Conservation (phyloP, 768 basidiomycete genomes). For the Serendipita sp. region DNA sequence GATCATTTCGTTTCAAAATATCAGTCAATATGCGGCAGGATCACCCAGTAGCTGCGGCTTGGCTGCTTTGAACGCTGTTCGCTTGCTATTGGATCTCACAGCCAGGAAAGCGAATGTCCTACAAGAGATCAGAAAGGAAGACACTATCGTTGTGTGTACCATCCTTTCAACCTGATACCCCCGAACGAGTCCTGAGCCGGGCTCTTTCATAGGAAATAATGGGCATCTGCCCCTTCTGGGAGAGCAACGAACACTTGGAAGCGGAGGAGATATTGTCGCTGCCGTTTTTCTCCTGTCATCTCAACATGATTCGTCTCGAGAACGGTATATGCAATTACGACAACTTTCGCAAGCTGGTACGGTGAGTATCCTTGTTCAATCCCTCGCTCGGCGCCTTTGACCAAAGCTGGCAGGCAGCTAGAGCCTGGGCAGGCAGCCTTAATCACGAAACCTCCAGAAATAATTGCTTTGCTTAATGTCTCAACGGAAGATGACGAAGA, state of each 20-base stretch:
- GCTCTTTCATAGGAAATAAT: constrained; percentile 31
- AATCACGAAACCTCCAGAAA: constrained; percentile 59
- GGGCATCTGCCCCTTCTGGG: constrained; percentile 41
- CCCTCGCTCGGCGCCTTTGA: too few relatives aligned
- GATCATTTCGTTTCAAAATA: background rate
- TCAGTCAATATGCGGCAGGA: background rate
- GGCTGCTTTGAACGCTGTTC: constrained; percentile 48
- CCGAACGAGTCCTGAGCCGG: background rate
- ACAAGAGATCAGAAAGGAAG: constrained; percentile 17
- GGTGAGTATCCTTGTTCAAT: background rate
- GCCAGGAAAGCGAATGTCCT: too few relatives aligned
- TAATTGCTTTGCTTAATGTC: constrained; percentile 36
- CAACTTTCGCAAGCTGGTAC: background rate
- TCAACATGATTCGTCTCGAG: constrained; percentile 17
- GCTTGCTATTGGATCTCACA: constrained; percentile 29
- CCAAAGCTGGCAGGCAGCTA: too few relatives aligned
- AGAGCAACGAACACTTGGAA: constrained; percentile 35
- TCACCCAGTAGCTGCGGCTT: constrained; percentile 32
- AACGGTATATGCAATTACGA: constrained; percentile 4
- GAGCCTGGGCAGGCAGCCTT: constrained; percentile 22
- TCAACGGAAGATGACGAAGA: constrained; percentile 10
- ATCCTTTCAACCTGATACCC: background rate
- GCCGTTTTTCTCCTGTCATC: constrained; percentile 31
- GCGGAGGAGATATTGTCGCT: constrained; percentile 34
- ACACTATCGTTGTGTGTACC: constrained; percentile 23